phyloP scores from a whole-genome alignment of 768 basidiomycete genomes.

The Trametes punicea region DNA sequence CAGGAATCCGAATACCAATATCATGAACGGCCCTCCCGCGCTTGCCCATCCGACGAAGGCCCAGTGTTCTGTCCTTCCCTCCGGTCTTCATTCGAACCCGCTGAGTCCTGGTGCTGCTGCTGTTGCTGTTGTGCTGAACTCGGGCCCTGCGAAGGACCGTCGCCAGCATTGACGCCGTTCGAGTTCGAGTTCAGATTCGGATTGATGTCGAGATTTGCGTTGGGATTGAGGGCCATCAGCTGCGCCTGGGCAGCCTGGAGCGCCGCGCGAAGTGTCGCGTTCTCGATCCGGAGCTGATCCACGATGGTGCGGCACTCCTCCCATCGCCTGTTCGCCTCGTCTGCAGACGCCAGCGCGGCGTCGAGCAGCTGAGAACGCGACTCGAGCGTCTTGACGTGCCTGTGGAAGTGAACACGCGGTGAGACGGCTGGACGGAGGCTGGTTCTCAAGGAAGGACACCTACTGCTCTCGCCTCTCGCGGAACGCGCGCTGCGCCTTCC shows the following conservation, averaged over 20 bases:
- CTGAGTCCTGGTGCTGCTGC: slow-evolving; percentile 4
- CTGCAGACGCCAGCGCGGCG: slow-evolving; percentile 79
- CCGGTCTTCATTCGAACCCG: neutral
- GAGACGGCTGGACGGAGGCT: slow-evolving; percentile 9
- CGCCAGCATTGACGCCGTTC: neutral
- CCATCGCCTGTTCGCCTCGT: slow-evolving; percentile 87
- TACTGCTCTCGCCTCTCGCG: slow-evolving; percentile 87
- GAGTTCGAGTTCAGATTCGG: neutral
- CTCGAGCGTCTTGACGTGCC: slow-evolving; percentile 85
- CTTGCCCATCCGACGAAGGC: slow-evolving; percentile 9
- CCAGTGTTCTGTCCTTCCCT: slow-evolving; percentile 7
- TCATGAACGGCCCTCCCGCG: slow-evolving; percentile 15
- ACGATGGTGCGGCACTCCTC: slow-evolving; percentile 87
- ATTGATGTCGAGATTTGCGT: slow-evolving; percentile 7
- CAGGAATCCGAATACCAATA: neutral
- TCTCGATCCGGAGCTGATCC: slow-evolving; percentile 85
- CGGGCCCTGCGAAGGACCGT: neutral
- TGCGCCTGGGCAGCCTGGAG: slow-evolving; percentile 43
- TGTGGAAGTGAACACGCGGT: slow-evolving; percentile 28
- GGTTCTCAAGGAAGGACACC: slow-evolving; percentile 30
- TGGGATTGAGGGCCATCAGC: slow-evolving; percentile 20
- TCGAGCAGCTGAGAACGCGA: slow-evolving; percentile 82
- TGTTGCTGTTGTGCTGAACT: neutral
- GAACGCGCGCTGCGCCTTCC: slow-evolving; percentile 91
- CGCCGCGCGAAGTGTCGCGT: slow-evolving; percentile 70